A percentile compares a stretch with the other conserved stretches of the same genome.
Conservation (phyloP, 2,329 filamentous ascomycete genomes). For the Xylariaceae sp. region DNA sequence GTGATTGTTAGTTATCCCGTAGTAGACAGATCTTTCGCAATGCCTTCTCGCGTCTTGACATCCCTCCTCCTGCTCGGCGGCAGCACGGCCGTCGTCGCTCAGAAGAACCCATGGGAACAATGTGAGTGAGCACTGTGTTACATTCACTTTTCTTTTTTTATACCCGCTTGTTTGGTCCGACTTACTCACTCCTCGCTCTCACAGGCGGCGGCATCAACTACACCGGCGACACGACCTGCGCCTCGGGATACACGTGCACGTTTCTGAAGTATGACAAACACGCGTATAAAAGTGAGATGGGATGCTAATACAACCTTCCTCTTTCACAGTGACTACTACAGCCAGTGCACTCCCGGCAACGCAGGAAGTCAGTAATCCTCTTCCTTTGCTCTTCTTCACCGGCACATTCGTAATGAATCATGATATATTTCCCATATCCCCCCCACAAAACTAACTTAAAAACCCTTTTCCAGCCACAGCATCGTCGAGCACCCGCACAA, state of each 20-base stretch:
- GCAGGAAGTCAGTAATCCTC: conserved; percentile 12
- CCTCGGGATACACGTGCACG: conserved; percentile 14
- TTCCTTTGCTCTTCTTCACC: too few relatives aligned
- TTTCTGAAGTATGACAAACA: conserved; percentile 11
- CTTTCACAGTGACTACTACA: conserved; percentile 19
- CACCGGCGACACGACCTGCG: conserved; percentile 11
- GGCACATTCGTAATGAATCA: too few relatives aligned
- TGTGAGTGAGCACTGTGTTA: too few relatives aligned
- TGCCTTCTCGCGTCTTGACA: conserved; percentile 8
- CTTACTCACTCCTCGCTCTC: conserved; percentile 1
- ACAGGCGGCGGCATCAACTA: conserved; percentile 16
- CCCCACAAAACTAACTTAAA: too few relatives aligned
- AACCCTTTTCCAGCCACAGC: too few relatives aligned
- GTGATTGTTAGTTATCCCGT: too few relatives aligned
- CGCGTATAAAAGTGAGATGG: too few relatives aligned
- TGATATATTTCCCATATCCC: too few relatives aligned
- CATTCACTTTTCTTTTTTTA: too few relatives aligned
- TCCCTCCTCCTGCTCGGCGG: conserved; percentile 6
- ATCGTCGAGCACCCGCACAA: too few relatives aligned
- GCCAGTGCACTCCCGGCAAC: conserved; percentile 16
- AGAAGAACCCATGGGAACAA: conserved; percentile 15
- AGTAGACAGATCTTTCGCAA: too few relatives aligned
- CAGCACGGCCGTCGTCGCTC: conserved; percentile 11
- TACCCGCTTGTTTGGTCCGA: neutral
- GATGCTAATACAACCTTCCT: too few relatives aligned